Evolutionary conservation across 2,329 filamentous ascomycete species (phyloP).

Genomic region (Coccinonectria pachysandricola): DNA sequence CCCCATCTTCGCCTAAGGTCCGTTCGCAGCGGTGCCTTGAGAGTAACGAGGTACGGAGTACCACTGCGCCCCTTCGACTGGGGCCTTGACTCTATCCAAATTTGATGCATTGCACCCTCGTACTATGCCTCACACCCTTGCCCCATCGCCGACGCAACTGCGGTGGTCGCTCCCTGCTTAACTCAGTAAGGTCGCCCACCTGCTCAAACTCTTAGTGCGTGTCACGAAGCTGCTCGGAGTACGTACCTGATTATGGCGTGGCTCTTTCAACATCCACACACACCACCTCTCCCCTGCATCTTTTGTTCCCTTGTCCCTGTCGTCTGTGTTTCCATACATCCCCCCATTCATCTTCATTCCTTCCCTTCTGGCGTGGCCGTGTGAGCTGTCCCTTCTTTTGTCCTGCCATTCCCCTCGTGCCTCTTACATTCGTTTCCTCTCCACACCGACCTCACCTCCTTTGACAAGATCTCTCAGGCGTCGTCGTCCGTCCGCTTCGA

Average conservation of each 20-base stretch:
- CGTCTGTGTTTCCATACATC: conserved; percentile 22
- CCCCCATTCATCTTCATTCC: conserved; percentile 22
- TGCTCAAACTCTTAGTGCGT: conserved; percentile 7
- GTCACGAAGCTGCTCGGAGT: no score
- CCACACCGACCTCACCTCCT: conserved; percentile 21
- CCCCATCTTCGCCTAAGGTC: no score
- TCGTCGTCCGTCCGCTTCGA: conserved; percentile 22
- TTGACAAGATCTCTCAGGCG: conserved; percentile 18
- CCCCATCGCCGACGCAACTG: no score
- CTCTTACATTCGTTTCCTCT: conserved; percentile 16
- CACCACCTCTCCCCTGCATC: conserved; percentile 10
- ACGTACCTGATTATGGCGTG: no score
- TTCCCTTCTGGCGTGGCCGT: conserved; percentile 20
- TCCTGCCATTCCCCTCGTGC: conserved; percentile 16
- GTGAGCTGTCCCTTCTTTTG: conserved; percentile 22
- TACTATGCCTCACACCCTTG: conserved; percentile 6
- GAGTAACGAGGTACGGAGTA: no score
- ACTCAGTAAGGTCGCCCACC: conserved; percentile 8
- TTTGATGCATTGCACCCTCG: conserved; percentile 4
- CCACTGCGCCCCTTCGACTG: conserved; percentile 1
- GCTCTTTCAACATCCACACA: no score
- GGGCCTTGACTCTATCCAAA: conserved; percentile 4
- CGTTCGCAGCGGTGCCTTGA: no score
- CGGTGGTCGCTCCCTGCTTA: conserved; percentile 8
- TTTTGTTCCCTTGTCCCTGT: conserved; percentile 17